Percentiles rank a stretch among this genome's conserved stretches.
These are phyloP conservation scores for Boletus rex-veris DNA, from an alignment of 768 basidiomycete genomes.

Conservation along the genomic window DNA sequence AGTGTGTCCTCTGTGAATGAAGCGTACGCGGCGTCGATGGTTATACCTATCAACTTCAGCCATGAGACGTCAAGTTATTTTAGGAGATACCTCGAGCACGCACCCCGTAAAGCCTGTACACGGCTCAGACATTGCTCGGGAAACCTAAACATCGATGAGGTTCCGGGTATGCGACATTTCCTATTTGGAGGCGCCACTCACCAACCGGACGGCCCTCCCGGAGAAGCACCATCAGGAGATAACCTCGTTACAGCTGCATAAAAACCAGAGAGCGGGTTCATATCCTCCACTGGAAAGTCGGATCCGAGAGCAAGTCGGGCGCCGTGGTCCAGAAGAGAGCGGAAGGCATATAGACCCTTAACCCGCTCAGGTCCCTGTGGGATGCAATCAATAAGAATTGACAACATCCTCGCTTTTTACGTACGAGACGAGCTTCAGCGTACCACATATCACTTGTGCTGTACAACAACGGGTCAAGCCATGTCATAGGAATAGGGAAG, in stretches of 20 bases:
- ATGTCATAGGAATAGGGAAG: not conserved
- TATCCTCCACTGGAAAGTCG: conserved; percentile 85
- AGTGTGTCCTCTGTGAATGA: conserved; percentile 70
- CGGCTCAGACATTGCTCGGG: conserved; percentile 76
- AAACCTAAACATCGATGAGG: conserved; percentile 52
- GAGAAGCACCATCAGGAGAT: conserved; percentile 66
- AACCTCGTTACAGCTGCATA: conserved; percentile 85
- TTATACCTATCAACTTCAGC: conserved; percentile 25
- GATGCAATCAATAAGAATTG: not conserved
- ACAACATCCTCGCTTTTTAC: conserved; percentile 15
- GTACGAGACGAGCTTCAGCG: conserved; percentile 75
- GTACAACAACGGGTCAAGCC: not conserved
- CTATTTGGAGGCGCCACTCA: conserved; percentile 30
- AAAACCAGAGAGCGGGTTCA: conserved; percentile 82
- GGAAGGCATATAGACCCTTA: conserved; percentile 85
- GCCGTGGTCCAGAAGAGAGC: conserved; percentile 60
- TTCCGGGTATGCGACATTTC: too few species aligned
- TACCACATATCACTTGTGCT: conserved; percentile 89
- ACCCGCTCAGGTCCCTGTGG: conserved; percentile 76
- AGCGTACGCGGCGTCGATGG: conserved; percentile 83
- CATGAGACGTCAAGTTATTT: not conserved
- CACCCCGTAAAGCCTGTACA: conserved; percentile 72
- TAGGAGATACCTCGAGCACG: not conserved
- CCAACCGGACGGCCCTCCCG: conserved; percentile 81
- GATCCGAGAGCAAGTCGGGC: conserved; percentile 77